These are phyloP conservation scores for Pleurotus platypus DNA, from an alignment of 768 basidiomycete species.

Conservation along the genomic window DNA sequence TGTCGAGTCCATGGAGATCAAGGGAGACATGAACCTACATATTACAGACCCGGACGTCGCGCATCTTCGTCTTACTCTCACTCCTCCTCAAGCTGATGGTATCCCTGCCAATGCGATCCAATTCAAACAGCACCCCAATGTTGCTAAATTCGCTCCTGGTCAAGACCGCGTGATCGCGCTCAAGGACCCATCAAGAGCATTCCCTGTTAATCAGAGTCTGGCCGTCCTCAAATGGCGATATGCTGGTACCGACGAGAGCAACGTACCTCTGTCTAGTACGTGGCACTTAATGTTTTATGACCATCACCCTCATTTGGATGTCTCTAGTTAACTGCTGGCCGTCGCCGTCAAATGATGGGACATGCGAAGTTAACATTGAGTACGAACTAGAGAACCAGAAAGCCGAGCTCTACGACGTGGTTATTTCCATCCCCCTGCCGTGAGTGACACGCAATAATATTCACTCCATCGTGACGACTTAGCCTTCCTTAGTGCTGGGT, in stretches of 20 bases:
- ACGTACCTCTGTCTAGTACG: slow-evolving; percentile 89
- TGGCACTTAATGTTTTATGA: slow-evolving; percentile 10
- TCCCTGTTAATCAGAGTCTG: slow-evolving; percentile 85
- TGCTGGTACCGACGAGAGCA: slow-evolving; percentile 85
- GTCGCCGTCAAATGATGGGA: slow-evolving; percentile 86
- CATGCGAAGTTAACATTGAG: slow-evolving; percentile 92
- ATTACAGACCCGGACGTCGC: slow-evolving; percentile 75
- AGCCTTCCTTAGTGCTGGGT: slow-evolving; percentile 51
- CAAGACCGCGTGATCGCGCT: slow-evolving; percentile 66
- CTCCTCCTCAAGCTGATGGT: slow-evolving; percentile 50
- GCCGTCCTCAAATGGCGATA: slow-evolving; percentile 94
- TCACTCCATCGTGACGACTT: neutral
- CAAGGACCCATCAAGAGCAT: slow-evolving; percentile 77
- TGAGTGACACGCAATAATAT: slow-evolving; percentile 34
- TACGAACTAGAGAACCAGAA: slow-evolving; percentile 91
- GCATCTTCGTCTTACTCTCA: slow-evolving; percentile 67
- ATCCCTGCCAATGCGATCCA: slow-evolving; percentile 57
- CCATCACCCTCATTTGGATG: slow-evolving; percentile 2
- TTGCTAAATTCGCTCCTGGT: slow-evolving; percentile 77
- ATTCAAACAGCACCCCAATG: slow-evolving; percentile 97
- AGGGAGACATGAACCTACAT: slow-evolving; percentile 91
- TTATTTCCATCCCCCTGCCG: slow-evolving; percentile 93
- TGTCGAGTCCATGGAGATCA: slow-evolving; percentile 83
- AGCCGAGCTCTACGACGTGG: slow-evolving; percentile 77
- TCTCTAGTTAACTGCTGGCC: slow-evolving; percentile 93